phyloP scores from a whole-genome alignment of 768 basidiomycete species.

The Kwoniella botswanensis region DNA sequence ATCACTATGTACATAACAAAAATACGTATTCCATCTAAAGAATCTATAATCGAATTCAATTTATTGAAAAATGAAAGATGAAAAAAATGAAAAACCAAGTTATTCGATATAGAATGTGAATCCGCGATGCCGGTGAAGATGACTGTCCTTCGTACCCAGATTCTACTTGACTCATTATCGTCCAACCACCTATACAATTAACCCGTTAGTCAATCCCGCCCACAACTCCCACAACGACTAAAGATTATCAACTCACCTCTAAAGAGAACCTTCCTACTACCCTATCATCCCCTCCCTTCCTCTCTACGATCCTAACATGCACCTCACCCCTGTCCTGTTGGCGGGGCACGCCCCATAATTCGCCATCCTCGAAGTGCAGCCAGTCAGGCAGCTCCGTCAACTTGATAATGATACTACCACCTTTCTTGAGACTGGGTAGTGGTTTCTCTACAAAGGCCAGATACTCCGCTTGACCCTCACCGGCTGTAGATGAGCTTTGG shows the following conservation, averaged over 20 bases:
- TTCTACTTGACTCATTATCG: neutral
- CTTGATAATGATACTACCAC: conserved; percentile 9
- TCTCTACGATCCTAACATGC: conserved; percentile 44
- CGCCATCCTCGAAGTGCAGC: conserved; percentile 54
- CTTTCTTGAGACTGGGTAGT: conserved; percentile 9
- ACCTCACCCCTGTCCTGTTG: conserved; percentile 40
- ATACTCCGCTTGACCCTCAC: conserved; percentile 26
- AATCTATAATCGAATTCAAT: too few relatives aligned
- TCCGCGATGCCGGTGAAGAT: too few relatives aligned
- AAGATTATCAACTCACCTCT: conserved; percentile 34
- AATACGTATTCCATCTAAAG: neutral
- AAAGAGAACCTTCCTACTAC: conserved; percentile 42
- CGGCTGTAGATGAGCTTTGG: conserved; percentile 19
- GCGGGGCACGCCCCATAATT: conserved; percentile 54
- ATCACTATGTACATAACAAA: neutral
- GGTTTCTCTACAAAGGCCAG: conserved; percentile 29
- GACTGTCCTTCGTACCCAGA: too few relatives aligned
- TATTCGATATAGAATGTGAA: too few relatives aligned
- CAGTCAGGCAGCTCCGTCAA: conserved; percentile 42
- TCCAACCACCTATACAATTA: neutral
- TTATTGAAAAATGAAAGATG: too few relatives aligned
- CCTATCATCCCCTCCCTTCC: conserved; percentile 15
- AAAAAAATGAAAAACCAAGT: too few relatives aligned
- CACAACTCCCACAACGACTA: neutral
- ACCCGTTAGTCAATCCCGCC: neutral